phyloP scores from a whole-genome alignment of 192 early-diverging fungal genomes.

The Linderina pennispora region DNA sequence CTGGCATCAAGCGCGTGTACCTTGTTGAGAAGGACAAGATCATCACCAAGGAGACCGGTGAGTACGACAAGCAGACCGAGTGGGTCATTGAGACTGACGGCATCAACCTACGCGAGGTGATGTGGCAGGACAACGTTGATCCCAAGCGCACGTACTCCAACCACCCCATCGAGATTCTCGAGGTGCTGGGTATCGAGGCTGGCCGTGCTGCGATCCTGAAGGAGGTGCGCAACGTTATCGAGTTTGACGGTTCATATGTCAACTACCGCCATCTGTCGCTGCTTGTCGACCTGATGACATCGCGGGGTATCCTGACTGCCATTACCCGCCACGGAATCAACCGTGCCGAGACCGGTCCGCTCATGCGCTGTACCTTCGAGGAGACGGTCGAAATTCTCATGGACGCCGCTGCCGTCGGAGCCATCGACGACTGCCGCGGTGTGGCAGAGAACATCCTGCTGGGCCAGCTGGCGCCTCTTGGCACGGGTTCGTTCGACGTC shows the following conservation, averaged over 20 bases:
- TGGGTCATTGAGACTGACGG: conserved; percentile 92
- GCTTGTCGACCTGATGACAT: conserved; percentile 95
- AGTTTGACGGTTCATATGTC: conserved; percentile 95
- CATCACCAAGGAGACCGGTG: conserved; percentile 51
- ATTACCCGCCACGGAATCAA: conserved; percentile 99
- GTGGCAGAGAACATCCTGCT: conserved; percentile 98
- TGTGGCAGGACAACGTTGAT: conserved; percentile 82
- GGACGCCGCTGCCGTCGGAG: conserved; percentile 87
- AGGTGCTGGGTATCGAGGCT: conserved; percentile 96
- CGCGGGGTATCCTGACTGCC: conserved; percentile 87
- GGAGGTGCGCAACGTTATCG: conserved; percentile 89
- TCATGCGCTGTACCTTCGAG: conserved; percentile 96
- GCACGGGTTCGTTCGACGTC: conserved; percentile 91
- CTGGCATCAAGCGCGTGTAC: conserved; percentile 78
- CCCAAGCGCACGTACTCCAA: conserved; percentile 79
- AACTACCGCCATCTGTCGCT: conserved; percentile 97
- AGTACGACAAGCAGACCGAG: conserved; percentile 59
- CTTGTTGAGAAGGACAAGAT: conserved; percentile 25
- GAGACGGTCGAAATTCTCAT: conserved; percentile 98
- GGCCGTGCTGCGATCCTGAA: conserved; percentile 82
- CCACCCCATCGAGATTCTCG: conserved; percentile 83
- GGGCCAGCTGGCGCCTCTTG: conserved; percentile 93
- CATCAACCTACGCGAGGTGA: conserved; percentile 80
- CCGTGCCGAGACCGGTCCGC: conserved; percentile 85
- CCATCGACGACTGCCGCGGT: conserved; percentile 91